Conservation (phyloP, 2,329 filamentous ascomycete genomes). For the Lomentospora prolificans region DNA sequence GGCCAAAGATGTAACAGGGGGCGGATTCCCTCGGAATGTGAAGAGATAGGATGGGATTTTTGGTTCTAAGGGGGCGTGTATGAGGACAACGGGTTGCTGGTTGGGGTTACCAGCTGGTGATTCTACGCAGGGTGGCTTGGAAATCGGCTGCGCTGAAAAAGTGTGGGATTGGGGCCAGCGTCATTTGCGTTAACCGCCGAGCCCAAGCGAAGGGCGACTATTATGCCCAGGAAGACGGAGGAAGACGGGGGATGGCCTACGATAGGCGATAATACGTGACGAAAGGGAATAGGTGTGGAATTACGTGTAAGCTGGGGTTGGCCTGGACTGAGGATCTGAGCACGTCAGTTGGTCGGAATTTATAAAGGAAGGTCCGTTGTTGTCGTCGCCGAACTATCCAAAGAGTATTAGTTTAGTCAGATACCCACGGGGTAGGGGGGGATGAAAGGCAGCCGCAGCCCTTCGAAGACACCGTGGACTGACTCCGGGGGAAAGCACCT, state of each 20-base stretch:
- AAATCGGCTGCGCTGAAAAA: too few relatives aligned
- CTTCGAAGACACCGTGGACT: too few relatives aligned
- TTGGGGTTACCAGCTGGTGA: too few relatives aligned
- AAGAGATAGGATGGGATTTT: neutral
- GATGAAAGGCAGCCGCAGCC: neutral
- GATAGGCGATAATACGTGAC: neutral
- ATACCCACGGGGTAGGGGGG: neutral
- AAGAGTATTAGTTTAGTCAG: too few relatives aligned
- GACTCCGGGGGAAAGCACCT: too few relatives aligned
- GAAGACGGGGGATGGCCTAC: neutral
- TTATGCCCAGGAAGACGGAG: neutral
- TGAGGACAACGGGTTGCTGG: too few relatives aligned
- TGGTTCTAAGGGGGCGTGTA: neutral
- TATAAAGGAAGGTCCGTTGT: neutral
- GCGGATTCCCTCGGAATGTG: neutral
- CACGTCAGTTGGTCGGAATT: conserved; percentile 3
- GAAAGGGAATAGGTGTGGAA: neutral
- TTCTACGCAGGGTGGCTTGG: too few relatives aligned
- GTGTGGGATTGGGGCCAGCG: neutral
- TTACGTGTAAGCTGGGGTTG: neutral
- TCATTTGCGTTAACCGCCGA: neutral
- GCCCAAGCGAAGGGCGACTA: neutral
- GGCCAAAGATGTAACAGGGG: neutral
- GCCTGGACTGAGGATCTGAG: conserved; percentile 4
- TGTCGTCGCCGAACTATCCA: too few relatives aligned